These are phyloP conservation scores for Bipolaris sorokiniana DNA, from an alignment of 2,329 filamentous ascomycete species.

Conservation along the genomic window DNA sequence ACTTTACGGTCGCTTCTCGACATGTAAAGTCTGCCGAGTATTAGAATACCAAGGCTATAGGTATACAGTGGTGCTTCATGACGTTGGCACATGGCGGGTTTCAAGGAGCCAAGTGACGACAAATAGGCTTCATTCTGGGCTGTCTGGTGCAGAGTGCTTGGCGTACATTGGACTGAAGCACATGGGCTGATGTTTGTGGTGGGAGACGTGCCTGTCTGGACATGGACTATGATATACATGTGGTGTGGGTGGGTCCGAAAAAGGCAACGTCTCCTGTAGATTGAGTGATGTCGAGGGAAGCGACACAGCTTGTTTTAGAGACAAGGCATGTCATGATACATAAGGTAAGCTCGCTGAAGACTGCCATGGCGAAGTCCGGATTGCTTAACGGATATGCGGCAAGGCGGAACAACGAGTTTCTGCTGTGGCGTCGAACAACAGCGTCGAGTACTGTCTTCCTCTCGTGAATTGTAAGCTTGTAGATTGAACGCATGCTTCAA, in stretches of 20 bases:
- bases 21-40: background rate
- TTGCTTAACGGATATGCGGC: slow-evolving; percentile 9
- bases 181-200: background rate
- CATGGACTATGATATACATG: background rate
- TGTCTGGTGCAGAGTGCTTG: background rate
- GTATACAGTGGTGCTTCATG: background rate
- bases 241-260: background rate
- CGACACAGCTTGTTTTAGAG: background rate
- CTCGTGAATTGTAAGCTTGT: slow-evolving; percentile 2
- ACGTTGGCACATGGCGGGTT: background rate
- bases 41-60: background rate
- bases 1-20: background rate
- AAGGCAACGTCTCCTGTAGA: background rate
- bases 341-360: slow-evolving; percentile 10
- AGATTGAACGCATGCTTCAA: slow-evolving; percentile 1
- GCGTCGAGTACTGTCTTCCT: background rate
- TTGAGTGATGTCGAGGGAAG: background rate
- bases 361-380: slow-evolving; percentile 7
- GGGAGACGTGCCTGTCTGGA: background rate
- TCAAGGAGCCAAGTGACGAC: background rate
- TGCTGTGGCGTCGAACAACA: background rate
- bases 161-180: background rate
- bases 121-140: background rate
- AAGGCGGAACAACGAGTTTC: slow-evolving; percentile 1
- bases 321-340: background rate